phyloP scores from a whole-genome alignment of 2,329 filamentous ascomycete genomes.

The Cercospora zeina region DNA sequence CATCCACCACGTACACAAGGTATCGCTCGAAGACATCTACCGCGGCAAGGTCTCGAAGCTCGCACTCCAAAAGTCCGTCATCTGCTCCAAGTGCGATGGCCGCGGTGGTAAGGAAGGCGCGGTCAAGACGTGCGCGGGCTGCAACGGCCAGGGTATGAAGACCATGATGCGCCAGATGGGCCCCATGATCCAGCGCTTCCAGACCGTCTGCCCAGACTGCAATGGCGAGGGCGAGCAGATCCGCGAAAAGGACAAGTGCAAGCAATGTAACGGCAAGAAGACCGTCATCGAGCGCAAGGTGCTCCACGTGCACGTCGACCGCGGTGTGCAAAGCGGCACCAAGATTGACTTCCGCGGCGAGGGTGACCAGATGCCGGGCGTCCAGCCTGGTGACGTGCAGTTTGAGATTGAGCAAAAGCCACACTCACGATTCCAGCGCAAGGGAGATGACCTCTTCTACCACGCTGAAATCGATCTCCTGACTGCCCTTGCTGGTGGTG shows the following conservation, averaged over 20 bases:
- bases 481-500: conserved; percentile 88
- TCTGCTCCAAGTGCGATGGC: conserved; percentile 92
- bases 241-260: conserved; percentile 96
- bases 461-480: conserved; percentile 93
- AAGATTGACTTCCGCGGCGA: conserved; percentile 97
- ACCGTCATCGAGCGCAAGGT: conserved; percentile 97
- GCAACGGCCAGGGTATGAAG: conserved; percentile 96
- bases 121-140: conserved; percentile 88
- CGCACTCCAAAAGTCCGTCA: conserved; percentile 93
- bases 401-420: conserved; percentile 99
- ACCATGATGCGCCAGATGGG: conserved; percentile 99
- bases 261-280: conserved; percentile 96
- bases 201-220: conserved; percentile 97
- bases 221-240: conserved; percentile 96
- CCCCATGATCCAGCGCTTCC: conserved; percentile 99
- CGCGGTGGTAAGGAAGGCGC: conserved; percentile 95
- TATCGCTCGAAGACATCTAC: conserved; percentile 97
- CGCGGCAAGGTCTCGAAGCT: conserved; percentile 96
- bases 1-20: conserved; percentile 98
- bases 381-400: conserved; percentile 91
- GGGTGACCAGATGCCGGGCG: conserved; percentile 91
- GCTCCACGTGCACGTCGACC: conserved; percentile 95
- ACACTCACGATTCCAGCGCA: conserved; percentile 91
- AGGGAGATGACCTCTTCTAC: conserved; percentile 94
- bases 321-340: conserved; percentile 87